Evolutionary conservation across 768 basidiomycete species (phyloP).

Genomic region (Mycena leptocephala): DNA sequence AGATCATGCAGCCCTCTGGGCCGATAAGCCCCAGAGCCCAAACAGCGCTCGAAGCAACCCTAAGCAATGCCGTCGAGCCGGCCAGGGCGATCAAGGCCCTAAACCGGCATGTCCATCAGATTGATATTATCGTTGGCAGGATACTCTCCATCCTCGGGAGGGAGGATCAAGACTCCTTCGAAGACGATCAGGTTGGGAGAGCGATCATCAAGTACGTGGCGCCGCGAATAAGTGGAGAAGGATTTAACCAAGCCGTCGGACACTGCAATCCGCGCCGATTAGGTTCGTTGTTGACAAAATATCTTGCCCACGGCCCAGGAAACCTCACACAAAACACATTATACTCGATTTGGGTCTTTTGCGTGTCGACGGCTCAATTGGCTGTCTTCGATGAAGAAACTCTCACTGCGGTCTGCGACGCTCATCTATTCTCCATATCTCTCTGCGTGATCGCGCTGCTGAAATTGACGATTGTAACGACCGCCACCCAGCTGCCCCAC

Average conservation of each 20-base stretch:
- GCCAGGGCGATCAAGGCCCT: too few species aligned
- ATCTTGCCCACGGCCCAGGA: not conserved
- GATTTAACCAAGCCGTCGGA: not conserved
- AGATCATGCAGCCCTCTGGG: too few species aligned
- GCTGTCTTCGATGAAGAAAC: not conserved
- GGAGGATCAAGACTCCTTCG: too few species aligned
- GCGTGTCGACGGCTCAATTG: not conserved
- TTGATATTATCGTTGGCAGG: too few species aligned
- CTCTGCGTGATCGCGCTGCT: not conserved
- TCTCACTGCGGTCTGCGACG: not conserved
- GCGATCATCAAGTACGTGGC: not conserved
- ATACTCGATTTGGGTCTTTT: not conserved
- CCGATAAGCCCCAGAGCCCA: too few species aligned
- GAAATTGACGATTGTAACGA: not conserved
- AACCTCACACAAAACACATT: not conserved
- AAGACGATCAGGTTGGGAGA: not conserved
- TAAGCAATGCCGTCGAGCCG: too few species aligned
- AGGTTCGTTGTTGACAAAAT: not conserved
- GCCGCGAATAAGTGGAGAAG: not conserved
- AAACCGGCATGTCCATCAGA: too few species aligned
- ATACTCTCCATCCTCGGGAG: too few species aligned
- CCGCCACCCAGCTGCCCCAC: not conserved
- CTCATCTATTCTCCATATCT: not conserved
- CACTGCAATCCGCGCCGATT: not conserved
- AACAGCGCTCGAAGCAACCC: too few species aligned